Percentiles rank a stretch among this genome's conserved stretches.
These are phyloP conservation scores for Aegilops sharonensis DNA, from an alignment of 176 grass and related monocot species.

Conservation along the genomic window DNA sequence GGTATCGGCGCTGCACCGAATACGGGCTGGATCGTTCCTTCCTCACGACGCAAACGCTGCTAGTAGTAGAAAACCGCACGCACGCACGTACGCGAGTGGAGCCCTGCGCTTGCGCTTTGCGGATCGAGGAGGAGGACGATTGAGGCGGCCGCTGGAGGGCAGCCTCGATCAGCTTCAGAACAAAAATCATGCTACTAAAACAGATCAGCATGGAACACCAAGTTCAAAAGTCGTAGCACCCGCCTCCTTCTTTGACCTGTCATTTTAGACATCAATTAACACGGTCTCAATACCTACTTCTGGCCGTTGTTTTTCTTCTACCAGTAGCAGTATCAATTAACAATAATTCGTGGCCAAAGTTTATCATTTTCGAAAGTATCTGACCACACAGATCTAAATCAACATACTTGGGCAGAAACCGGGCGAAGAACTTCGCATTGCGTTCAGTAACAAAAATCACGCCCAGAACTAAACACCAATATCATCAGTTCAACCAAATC, in stretches of 20 bases:
- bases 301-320: no score
- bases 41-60: background rate
- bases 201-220: background rate
- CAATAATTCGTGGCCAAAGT: no score
- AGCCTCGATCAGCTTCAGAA: background rate
- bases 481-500: background rate
- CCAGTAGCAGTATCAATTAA: no score
- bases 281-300: no score
- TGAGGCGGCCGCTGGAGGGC: no score
- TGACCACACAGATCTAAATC: background rate
- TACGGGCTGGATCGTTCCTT: background rate
- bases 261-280: background rate
- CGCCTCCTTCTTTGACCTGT: background rate
- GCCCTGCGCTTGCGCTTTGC: background rate
- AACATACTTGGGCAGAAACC: background rate
- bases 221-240: background rate
- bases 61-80: background rate
- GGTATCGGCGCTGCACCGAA: background rate
- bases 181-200: background rate
- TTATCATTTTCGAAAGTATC: background rate
- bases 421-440: background rate
- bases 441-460: background rate
- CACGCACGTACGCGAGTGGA: background rate
- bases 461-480: background rate
- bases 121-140: no score